phyloP scores from a whole-genome alignment of 495 filamentous ascomycete species.

The Penicillium lagena region DNA sequence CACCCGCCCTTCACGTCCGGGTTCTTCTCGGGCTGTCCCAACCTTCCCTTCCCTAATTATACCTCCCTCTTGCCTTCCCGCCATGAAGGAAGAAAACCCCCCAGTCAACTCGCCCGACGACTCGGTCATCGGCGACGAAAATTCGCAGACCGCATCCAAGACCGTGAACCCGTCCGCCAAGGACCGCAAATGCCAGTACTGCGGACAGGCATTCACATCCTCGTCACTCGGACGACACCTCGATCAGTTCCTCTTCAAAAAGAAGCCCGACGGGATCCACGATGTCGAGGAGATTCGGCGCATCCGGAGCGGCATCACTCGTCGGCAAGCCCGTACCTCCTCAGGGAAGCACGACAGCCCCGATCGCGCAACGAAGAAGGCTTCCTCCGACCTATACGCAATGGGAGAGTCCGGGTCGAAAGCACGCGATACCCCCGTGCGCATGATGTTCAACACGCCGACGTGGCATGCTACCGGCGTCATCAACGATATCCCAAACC shows the following conservation, averaged over 20 bases:
- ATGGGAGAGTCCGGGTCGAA: constrained; percentile 20
- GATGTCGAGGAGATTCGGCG: constrained; percentile 81
- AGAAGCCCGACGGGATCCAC: constrained; percentile 84
- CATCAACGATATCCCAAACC: constrained; percentile 64
- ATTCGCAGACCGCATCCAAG: constrained; percentile 14
- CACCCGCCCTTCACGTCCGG: background rate
- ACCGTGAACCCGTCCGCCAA: constrained; percentile 47
- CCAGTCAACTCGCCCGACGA: constrained; percentile 41
- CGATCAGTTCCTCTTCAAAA: constrained; percentile 82
- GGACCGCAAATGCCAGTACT: constrained; percentile 81
- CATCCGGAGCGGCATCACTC: constrained; percentile 74
- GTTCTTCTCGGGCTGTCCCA: background rate
- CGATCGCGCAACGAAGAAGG: constrained; percentile 25
- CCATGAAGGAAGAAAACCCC: constrained; percentile 17
- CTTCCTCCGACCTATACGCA: constrained; percentile 17
- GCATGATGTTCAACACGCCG: constrained; percentile 51
- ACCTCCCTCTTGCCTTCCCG: background rate
- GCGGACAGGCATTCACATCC: constrained; percentile 78
- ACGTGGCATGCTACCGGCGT: constrained; percentile 79
- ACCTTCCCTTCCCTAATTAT: background rate
- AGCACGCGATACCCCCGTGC: constrained; percentile 34
- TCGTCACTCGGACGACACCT: constrained; percentile 90
- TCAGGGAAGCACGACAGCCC: constrained; percentile 45
- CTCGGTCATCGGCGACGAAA: constrained; percentile 37
- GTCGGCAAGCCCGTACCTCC: constrained; percentile 65